Evolutionary conservation across 2,329 filamentous ascomycete species (phyloP).

Genomic region (Basipetospora sp.): DNA sequence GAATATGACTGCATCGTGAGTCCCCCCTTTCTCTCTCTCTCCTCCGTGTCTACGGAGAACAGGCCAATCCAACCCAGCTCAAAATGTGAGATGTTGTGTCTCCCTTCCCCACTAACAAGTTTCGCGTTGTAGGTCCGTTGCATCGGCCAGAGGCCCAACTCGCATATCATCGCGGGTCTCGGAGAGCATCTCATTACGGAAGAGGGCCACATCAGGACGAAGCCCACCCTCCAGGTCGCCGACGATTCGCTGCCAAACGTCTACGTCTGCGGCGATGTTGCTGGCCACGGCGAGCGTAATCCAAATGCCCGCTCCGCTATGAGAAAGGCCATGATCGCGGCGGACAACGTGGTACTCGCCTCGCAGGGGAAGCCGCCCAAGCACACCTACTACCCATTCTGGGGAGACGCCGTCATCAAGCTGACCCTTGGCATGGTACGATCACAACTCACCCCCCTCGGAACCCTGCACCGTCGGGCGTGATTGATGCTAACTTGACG

Average conservation of each 20-base stretch:
- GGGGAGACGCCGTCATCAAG: constrained; percentile 36
- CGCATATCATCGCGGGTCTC: constrained; percentile 28
- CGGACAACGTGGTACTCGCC: constrained; percentile 37
- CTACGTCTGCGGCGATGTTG: constrained; percentile 51
- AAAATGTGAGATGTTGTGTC: too few relatives aligned
- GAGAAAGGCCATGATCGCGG: constrained; percentile 36
- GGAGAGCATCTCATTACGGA: constrained; percentile 28
- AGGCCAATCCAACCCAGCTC: too few relatives aligned
- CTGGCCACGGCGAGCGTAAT: constrained; percentile 32
- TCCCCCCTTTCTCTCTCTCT: constrained; percentile 1
- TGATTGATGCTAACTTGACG: too few relatives aligned
- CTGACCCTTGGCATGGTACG: constrained; percentile 39
- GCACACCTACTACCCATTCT: constrained; percentile 26
- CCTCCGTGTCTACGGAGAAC: too few relatives aligned
- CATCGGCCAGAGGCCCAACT: constrained; percentile 44
- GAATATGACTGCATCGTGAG: constrained; percentile 36
- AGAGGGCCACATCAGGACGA: constrained; percentile 37
- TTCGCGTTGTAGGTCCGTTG: constrained; percentile 39
- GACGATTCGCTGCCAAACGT: constrained; percentile 34
- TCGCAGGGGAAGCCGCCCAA: constrained; percentile 26
- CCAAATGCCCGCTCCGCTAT: constrained; percentile 41
- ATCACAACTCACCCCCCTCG: too few relatives aligned
- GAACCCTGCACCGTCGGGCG: too few relatives aligned
- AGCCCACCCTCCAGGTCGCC: constrained; percentile 40
- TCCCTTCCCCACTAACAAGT: constrained; percentile 1